Percentiles rank a stretch among this genome's conserved stretches.
Conservation (phyloP, 2,329 filamentous ascomycete species). For the Pestalotiopsis fici region DNA sequence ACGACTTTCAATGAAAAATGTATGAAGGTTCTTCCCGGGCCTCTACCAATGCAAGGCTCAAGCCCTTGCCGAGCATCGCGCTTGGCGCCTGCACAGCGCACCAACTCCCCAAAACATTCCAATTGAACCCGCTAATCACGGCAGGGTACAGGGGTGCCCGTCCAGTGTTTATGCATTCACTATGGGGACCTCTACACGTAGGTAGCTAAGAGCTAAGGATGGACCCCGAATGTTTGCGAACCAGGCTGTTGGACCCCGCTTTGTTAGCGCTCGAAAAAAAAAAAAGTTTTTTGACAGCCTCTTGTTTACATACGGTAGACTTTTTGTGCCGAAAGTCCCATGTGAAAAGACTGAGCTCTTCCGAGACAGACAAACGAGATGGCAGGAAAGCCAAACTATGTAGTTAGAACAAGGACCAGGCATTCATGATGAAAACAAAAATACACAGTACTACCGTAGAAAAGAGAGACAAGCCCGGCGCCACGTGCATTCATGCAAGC, state of each 20-base stretch:
- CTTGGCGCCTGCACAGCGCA: not conserved
- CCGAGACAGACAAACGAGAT: not conserved
- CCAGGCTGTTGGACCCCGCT: not conserved
- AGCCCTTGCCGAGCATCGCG: not conserved
- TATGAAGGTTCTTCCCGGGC: not conserved
- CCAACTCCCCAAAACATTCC: not conserved
- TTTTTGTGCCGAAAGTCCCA: not conserved
- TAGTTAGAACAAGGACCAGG: not conserved
- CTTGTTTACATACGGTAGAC: not conserved
- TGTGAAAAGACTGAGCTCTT: not conserved
- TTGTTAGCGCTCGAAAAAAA: not conserved
- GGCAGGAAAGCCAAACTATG: not conserved
- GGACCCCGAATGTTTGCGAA: not conserved
- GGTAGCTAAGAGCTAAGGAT: not conserved
- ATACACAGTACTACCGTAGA: too few species aligned
- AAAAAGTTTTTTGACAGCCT: not conserved
- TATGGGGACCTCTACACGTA: not conserved
- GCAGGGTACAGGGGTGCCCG: not conserved
- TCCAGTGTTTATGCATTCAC: not conserved
- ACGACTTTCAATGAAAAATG: too few species aligned
- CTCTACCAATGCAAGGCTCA: not conserved
- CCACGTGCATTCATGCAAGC: conserved; percentile 1
- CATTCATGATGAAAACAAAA: not conserved
- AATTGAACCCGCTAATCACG: not conserved
- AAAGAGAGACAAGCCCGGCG: not conserved